These are phyloP conservation scores for Nicotiana tomentosiformis DNA, from an alignment of 257 asterid species.

Conservation along the genomic window DNA sequence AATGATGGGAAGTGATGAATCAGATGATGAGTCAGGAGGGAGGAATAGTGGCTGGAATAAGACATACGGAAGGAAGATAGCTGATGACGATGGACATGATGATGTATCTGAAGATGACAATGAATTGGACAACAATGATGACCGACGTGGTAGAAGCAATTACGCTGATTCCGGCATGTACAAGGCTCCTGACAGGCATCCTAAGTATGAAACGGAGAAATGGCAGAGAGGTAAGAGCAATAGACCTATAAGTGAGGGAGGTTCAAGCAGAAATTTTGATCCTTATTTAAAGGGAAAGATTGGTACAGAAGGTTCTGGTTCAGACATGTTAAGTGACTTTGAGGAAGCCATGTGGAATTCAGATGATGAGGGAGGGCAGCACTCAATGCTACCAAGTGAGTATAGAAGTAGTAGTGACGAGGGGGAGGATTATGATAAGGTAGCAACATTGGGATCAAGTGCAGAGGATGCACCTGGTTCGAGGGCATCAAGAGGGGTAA, in stretches of 20 bases:
- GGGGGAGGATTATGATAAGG: constrained; percentile 21
- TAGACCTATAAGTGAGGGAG: constrained; percentile 20
- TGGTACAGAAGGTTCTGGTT: constrained; percentile 10
- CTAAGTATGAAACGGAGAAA: constrained; percentile 26
- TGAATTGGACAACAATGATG: constrained; percentile 39
- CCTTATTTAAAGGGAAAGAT: constrained; percentile 16
- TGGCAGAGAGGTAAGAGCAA: constrained; percentile 26
- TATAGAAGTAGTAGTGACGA: constrained; percentile 40
- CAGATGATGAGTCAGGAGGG: constrained; percentile 43
- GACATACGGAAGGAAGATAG: constrained; percentile 27
- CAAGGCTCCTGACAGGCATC: constrained; percentile 15
- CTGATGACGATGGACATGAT: constrained; percentile 35
- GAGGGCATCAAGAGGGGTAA: constrained; percentile 4
- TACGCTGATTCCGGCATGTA: constrained; percentile 31
- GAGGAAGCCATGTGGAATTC: constrained; percentile 45
- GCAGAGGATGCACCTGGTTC: constrained; percentile 10
- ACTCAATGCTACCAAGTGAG: constrained; percentile 14
- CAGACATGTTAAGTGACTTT: constrained; percentile 38
- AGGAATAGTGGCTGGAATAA: constrained; percentile 40
- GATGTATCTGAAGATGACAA: constrained; percentile 32
- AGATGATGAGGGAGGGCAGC: constrained; percentile 28
- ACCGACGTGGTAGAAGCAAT: constrained; percentile 12
- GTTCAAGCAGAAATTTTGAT: constrained; percentile 27
- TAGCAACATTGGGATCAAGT: constrained; percentile 24
- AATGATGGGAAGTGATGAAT: constrained; percentile 36